Evolutionary conservation across 768 basidiomycete species (phyloP), one percentile per base, ranked within the genome.

Genomic region (Vararia minispora): DNA sequence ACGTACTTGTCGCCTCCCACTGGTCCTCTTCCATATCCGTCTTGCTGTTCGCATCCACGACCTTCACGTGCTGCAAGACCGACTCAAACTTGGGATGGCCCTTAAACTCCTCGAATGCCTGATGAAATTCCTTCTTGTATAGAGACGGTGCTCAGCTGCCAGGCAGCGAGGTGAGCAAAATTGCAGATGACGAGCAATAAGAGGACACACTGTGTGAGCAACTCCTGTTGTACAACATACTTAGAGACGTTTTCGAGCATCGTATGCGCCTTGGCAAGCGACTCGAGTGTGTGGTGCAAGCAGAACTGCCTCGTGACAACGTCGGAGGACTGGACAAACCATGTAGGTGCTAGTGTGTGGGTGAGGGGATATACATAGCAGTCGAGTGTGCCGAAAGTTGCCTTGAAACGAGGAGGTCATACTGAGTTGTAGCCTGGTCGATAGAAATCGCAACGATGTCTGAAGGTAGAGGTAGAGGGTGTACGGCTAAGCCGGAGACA

Each of bases 281-380:
- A 80, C 57, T 95, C 90, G 55, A 98, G 95, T 5, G 94, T 94
- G 54, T 98, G 97, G 58, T 98, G 94, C 86, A 98, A 94, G 60
- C 94, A 97, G 58, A 98, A 98, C 54, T 98, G 94, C 87, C 94
- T 87, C 2, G 88, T 86, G 6, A 97, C 89, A 40, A 89, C 85
- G 54, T 97, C 92, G 54, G 92, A 94, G 5, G 79, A 78, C 21
- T 70, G 68, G 0, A 60, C 63, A 16, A 85, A 68, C 43, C 70
- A 62, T 16, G 68, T 65, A 2, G 73, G 71, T 2, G 78, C 58
- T 34, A 94, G 73, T 13, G 66, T 76, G 33, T 72, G 72, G 13
- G 73, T 65, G 29, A 97, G 64, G 2, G 80, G 64, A 49, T 80
- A 68, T 12, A 72, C 68, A 53, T 85, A 98, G 58, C 91, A 95